Conservation (phyloP, 345 rosid species). For the Murraya koenigii region DNA sequence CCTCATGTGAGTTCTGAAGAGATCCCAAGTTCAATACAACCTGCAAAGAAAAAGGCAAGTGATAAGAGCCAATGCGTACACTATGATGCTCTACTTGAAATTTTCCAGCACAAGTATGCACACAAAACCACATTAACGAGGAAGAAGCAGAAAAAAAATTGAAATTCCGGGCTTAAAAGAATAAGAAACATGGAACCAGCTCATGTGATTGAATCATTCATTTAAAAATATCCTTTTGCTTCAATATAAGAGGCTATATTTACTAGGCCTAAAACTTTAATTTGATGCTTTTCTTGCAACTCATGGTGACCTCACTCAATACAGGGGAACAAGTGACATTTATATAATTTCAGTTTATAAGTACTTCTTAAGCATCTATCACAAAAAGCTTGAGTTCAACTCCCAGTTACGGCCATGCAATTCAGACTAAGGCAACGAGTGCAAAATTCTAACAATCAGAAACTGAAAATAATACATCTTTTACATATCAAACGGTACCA, state of each 20-base stretch:
- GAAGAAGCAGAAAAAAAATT: not conserved
- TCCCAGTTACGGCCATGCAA: not conserved
- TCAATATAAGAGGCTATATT: not conserved
- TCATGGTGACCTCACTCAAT: not conserved
- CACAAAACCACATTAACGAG: not conserved
- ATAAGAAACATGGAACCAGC: not conserved
- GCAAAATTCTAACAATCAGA: not conserved
- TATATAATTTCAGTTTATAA: not conserved
- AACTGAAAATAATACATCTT: slow-evolving; percentile 1
- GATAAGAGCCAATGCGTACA: slow-evolving; percentile 6
- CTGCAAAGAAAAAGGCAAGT: slow-evolving; percentile 35
- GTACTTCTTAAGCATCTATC: not conserved
- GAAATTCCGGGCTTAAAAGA: not conserved
- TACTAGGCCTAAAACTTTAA: not conserved
- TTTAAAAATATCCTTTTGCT: not conserved
- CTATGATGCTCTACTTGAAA: not conserved
- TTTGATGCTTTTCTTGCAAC: not conserved
- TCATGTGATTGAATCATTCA: not conserved
- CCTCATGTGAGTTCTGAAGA: slow-evolving; percentile 74
- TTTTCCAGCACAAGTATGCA: slow-evolving; percentile 3
- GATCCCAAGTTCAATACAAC: slow-evolving; percentile 76
- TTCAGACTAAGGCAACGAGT: not conserved
- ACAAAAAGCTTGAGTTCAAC: not conserved
- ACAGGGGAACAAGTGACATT: not conserved
- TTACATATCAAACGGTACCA: not conserved